phyloP scores from a whole-genome alignment of 345 rosid genomes.

The Citrus unshiu region DNA sequence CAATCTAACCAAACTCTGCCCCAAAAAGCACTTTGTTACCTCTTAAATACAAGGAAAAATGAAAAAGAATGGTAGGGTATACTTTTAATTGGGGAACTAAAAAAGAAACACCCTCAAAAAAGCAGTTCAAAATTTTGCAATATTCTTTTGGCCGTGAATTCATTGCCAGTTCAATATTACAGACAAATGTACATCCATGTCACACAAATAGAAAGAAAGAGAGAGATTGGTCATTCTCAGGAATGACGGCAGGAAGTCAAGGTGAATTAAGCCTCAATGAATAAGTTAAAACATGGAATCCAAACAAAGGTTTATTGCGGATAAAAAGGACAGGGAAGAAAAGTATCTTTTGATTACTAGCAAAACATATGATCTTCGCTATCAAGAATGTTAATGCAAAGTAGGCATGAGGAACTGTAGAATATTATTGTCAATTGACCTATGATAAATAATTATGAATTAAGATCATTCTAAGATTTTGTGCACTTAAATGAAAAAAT shows the following conservation, averaged over 20 bases:
- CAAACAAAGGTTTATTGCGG: background rate
- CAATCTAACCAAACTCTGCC: conserved; percentile 82
- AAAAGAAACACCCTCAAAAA: background rate
- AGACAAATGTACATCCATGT: background rate
- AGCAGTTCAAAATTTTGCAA: background rate
- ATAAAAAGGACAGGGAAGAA: background rate
- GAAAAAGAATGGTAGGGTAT: background rate
- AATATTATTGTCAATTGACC: background rate
- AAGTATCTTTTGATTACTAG: background rate
- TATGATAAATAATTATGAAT: background rate
- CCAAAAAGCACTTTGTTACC: conserved; percentile 15
- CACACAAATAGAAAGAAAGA: background rate
- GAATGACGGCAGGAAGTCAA: background rate
- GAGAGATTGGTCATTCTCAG: background rate
- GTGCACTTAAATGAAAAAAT: background rate
- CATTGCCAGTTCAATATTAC: background rate
- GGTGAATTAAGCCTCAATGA: background rate
- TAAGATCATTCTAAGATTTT: background rate
- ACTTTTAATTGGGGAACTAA: background rate
- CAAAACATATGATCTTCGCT: background rate
- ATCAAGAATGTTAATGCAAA: background rate
- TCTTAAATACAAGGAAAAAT: conserved; percentile 5
- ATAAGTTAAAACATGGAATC: background rate
- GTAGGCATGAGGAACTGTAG: background rate
- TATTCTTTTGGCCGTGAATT: background rate